A percentile compares a stretch with the other conserved stretches of the same genome.
These are phyloP conservation scores for Rhodomyrtus tomentosa DNA, from an alignment of 345 rosid genomes.

Conservation along the genomic window DNA sequence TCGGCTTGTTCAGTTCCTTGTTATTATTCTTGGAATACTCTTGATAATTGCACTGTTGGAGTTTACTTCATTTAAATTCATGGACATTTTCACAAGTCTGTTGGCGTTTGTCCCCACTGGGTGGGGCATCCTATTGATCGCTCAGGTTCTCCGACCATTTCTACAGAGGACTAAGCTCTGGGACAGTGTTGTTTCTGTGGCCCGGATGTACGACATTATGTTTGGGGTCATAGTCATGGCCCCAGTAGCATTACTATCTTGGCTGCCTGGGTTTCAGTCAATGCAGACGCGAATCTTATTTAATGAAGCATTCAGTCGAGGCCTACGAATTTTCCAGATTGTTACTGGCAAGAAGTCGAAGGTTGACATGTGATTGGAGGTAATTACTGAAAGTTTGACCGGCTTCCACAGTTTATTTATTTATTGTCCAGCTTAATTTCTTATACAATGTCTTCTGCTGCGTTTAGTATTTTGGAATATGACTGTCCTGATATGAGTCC, in stretches of 20 bases:
- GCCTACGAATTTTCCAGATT: constrained; percentile 76
- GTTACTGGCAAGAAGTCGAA: constrained; percentile 62
- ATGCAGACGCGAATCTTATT: constrained; percentile 88
- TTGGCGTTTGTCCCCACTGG: constrained; percentile 91
- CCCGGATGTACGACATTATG: constrained; percentile 68
- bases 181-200: constrained; percentile 64
- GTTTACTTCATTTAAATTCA: constrained; percentile 46
- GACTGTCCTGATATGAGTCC: not conserved
- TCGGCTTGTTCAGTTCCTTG: constrained; percentile 78
- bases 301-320: constrained; percentile 90
- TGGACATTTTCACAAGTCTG: constrained; percentile 65
- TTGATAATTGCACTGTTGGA: constrained; percentile 52
- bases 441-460: not conserved
- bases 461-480: not conserved
- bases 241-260: constrained; percentile 80
- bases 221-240: constrained; percentile 73
- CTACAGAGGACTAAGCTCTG: constrained; percentile 51
- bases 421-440: not conserved
- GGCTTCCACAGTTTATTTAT: not conserved
- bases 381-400: constrained; percentile 1
- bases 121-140: constrained; percentile 70
- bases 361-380: constrained; percentile 25
- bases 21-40: constrained; percentile 42
- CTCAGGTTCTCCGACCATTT: constrained; percentile 71
- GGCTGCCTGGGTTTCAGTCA: constrained; percentile 92